Conservation (phyloP, 176 grass and related monocot genomes). For the Dactylis glomerata region DNA sequence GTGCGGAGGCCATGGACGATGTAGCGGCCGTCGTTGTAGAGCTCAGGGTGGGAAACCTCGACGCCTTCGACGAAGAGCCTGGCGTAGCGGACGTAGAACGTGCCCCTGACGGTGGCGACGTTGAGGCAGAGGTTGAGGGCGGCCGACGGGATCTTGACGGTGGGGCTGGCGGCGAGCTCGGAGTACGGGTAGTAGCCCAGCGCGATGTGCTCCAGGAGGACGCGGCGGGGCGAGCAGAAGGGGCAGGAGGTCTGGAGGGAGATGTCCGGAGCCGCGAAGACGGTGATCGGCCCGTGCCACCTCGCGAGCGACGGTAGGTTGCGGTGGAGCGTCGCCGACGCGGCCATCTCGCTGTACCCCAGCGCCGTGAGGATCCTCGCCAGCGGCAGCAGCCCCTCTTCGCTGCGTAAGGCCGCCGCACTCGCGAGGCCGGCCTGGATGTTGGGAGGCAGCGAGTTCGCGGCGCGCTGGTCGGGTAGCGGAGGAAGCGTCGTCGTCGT, state of each 20-base stretch:
- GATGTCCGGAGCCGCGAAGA: conserved; percentile 57
- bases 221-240: conserved; percentile 43
- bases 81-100: conserved; percentile 31
- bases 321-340: conserved; percentile 39
- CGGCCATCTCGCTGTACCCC: conserved; percentile 69
- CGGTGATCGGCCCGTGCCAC: conserved; percentile 60
- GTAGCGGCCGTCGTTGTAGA: conserved; percentile 72
- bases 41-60: conserved; percentile 56
- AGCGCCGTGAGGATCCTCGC: conserved; percentile 50
- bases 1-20: conserved; percentile 60
- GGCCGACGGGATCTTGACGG: conserved; percentile 47
- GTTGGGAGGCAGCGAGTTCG: background rate
- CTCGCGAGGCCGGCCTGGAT: background rate
- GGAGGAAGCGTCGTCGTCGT: background rate
- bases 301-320: conserved; percentile 7
- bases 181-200: conserved; percentile 59
- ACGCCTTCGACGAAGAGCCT: conserved; percentile 63
- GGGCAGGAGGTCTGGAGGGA: conserved; percentile 43
- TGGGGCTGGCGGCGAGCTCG: conserved; percentile 39
- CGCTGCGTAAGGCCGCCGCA: background rate
- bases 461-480: background rate
- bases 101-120: conserved; percentile 29
- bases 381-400: conserved; percentile 19
- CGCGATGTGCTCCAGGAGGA: conserved; percentile 63
- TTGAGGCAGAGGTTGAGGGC: conserved; percentile 59